phyloP scores from a whole-genome alignment of 2,329 filamentous ascomycete species.

The Helicocarpus griseus region DNA sequence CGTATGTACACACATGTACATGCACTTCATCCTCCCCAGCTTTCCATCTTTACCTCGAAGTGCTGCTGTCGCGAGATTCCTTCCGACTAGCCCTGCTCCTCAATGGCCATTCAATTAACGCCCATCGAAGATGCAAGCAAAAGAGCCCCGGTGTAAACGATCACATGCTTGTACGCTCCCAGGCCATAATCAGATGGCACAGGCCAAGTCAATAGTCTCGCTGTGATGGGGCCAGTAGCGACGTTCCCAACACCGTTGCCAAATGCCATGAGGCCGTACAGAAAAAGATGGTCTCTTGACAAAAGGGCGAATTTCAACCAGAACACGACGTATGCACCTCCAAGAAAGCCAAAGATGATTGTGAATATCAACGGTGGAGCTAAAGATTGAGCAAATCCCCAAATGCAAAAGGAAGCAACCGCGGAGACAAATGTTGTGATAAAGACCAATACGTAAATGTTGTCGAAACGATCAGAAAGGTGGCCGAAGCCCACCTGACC shows the following conservation, averaged over 20 bases:
- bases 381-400: neutral
- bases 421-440: neutral
- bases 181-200: neutral
- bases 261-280: slow-evolving; percentile 4
- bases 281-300: slow-evolving; percentile 3
- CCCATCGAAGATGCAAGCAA: slow-evolving; percentile 2
- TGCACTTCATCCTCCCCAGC: no score
- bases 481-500: neutral
- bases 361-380: neutral
- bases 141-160: neutral
- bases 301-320: slow-evolving; percentile 1
- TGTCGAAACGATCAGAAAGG: neutral
- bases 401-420: neutral
- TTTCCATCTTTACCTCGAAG: neutral
- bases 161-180: slow-evolving; percentile 3
- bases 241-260: slow-evolving; percentile 4
- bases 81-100: neutral
- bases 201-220: neutral
- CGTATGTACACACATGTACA: no score
- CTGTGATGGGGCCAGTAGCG: neutral
- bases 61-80: neutral
- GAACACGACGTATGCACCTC: neutral
- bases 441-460: neutral
- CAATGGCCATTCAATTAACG: neutral
- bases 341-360: neutral